A percentile compares a stretch with the other conserved stretches of the same genome.
Conservation (phyloP, 2,329 filamentous ascomycete species). For the Fusarium sp. region DNA sequence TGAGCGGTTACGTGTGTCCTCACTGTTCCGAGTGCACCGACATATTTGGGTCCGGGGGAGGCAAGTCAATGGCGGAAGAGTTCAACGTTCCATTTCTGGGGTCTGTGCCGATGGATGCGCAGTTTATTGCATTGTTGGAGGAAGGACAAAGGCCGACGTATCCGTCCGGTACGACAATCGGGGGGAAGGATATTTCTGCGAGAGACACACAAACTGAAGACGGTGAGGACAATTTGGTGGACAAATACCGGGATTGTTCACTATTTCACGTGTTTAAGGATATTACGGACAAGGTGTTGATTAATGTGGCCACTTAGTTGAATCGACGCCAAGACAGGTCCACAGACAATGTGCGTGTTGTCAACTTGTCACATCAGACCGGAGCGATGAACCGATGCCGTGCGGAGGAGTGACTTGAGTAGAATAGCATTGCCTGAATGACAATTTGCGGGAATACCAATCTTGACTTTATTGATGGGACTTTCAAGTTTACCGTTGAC, state of each 20-base stretch:
- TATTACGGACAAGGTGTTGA: slow-evolving; percentile 65
- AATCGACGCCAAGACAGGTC: neutral
- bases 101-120: slow-evolving; percentile 89
- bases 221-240: slow-evolving; percentile 63
- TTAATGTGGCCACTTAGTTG: slow-evolving; percentile 33
- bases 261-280: slow-evolving; percentile 75
- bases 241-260: slow-evolving; percentile 80
- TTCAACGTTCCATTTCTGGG: slow-evolving; percentile 88
- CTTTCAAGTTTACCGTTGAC: too few species aligned
- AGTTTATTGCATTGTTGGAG: slow-evolving; percentile 89
- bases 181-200: slow-evolving; percentile 65
- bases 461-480: too few species aligned
- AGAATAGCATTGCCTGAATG: too few species aligned
- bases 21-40: slow-evolving; percentile 88
- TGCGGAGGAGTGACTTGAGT: too few species aligned
- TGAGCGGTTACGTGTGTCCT: slow-evolving; percentile 90
- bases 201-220: neutral
- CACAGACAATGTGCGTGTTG: too few species aligned
- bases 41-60: slow-evolving; percentile 92
- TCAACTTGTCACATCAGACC: neutral
- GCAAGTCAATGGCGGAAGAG: slow-evolving; percentile 87
- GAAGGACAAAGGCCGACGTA: slow-evolving; percentile 74
- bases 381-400: neutral
- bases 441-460: too few species aligned
- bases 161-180: slow-evolving; percentile 73